A percentile compares a stretch with the other conserved stretches of the same genome.
Conservation (phyloP, 805 yeast genomes). For the Saccharomycopsis fibuligera region DNA sequence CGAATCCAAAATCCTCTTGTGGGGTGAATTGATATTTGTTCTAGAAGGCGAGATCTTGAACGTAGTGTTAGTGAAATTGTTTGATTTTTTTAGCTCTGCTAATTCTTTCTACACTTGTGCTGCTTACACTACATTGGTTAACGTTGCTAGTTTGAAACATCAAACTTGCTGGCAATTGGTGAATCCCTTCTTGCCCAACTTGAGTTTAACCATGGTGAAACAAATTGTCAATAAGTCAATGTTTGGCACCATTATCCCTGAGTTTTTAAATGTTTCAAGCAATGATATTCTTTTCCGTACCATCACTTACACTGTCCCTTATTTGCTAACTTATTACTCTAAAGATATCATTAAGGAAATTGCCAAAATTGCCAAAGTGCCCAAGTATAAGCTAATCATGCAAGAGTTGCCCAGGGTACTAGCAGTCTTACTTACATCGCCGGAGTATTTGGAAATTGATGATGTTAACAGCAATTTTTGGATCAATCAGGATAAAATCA, state of each 20-base stretch:
- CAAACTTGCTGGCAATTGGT: conserved; percentile 74
- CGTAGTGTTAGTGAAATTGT: conserved; percentile 54
- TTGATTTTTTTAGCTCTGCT: conserved; percentile 58
- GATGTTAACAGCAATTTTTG: conserved; percentile 14
- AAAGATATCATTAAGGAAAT: conserved; percentile 56
- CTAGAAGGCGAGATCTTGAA: conserved; percentile 65
- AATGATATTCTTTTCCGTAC: conserved; percentile 63
- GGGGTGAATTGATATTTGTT: conserved; percentile 60
- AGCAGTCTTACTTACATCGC: conserved; percentile 49
- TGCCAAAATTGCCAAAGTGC: conserved; percentile 43
- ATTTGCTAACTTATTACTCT: conserved; percentile 60
- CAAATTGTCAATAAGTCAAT: conserved; percentile 42
- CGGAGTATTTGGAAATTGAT: conserved; percentile 28
- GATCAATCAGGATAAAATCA: conserved; percentile 44
- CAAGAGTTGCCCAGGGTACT: conserved; percentile 46
- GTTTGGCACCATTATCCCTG: conserved; percentile 54
- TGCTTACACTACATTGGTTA: conserved; percentile 57
- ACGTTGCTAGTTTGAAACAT: conserved; percentile 48
- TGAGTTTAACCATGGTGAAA: conserved; percentile 59
- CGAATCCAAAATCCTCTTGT: conserved; percentile 29
- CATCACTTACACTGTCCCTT: conserved; percentile 68
- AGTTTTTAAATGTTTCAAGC: conserved; percentile 55
- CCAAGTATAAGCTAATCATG: conserved; percentile 42
- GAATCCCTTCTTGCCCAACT: conserved; percentile 70
- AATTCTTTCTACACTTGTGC: conserved; percentile 62